Conservation (phyloP, 208 protist genomes). For the Balamuthia mandrillaris region DNA sequence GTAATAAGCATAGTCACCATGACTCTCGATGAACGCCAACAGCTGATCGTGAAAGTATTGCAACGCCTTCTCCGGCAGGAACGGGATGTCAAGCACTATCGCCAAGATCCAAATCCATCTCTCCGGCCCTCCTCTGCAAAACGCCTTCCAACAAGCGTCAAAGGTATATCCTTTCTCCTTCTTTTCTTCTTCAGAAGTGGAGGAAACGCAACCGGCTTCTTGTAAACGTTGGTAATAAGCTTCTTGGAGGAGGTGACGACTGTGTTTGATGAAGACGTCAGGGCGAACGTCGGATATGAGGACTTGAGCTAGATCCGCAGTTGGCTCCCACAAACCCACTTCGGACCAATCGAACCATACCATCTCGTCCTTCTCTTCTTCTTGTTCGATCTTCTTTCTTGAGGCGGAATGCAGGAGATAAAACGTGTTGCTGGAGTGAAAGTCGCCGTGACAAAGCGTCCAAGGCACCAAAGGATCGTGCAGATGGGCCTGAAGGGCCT, state of each 20-base stretch:
- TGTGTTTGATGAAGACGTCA: background rate
- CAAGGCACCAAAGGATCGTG: background rate
- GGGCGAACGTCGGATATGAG: slow-evolving; percentile 42
- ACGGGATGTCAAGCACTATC: background rate
- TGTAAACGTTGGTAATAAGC: slow-evolving; percentile 20
- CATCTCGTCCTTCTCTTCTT: background rate
- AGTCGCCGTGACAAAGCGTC: slow-evolving; percentile 48
- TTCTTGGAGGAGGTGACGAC: background rate
- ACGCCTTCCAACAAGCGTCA: slow-evolving; percentile 33
- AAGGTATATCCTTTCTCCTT: slow-evolving; percentile 5
- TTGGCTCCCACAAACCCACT: slow-evolving; percentile 41
- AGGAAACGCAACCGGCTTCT: too few species aligned
- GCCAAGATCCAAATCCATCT: slow-evolving; percentile 45
- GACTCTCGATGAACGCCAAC: slow-evolving; percentile 32
- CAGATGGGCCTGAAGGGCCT: slow-evolving; percentile 22
- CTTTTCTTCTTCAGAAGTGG: too few species aligned
- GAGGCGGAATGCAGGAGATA: too few species aligned
- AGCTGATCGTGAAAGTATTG: slow-evolving; percentile 34
- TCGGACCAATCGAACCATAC: slow-evolving; percentile 49
- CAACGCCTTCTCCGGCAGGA: background rate
- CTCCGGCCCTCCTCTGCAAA: background rate
- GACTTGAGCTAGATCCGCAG: slow-evolving; percentile 26
- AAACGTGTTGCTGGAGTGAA: slow-evolving; percentile 45
- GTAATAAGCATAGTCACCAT: slow-evolving; percentile 15
- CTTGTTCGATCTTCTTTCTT: too few species aligned